Evolutionary conservation across 2,329 filamentous ascomycete genomes (phyloP).

Genomic region (Ophiostoma sp.): DNA sequence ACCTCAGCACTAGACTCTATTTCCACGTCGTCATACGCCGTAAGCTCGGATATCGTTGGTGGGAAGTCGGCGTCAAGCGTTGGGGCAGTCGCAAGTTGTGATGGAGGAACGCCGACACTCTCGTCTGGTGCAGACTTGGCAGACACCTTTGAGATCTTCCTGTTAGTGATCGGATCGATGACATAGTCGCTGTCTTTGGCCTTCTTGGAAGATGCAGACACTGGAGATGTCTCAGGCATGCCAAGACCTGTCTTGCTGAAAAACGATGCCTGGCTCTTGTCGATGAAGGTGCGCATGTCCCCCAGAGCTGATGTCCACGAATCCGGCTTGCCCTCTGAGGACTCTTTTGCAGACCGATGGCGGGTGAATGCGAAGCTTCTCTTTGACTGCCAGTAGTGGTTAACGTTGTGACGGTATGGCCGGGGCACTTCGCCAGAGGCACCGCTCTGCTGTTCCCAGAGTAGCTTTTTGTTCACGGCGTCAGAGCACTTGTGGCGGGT

Average conservation of each 20-base stretch:
- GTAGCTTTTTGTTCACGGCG: constrained; percentile 39
- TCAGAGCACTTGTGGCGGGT: constrained; percentile 45
- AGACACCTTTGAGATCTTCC: constrained; percentile 39
- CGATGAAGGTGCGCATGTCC: constrained; percentile 35
- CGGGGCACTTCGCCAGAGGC: constrained; percentile 34
- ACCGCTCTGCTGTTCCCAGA: constrained; percentile 43
- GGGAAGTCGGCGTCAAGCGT: constrained; percentile 18
- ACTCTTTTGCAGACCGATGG: constrained; percentile 31
- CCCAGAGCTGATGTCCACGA: constrained; percentile 33
- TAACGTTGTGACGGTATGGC: constrained; percentile 37
- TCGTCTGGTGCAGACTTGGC: constrained; percentile 26
- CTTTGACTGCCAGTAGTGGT: constrained; percentile 37
- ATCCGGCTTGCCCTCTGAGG: constrained; percentile 30
- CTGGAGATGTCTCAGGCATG: constrained; percentile 16
- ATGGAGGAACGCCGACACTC: constrained; percentile 29
- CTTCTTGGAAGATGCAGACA: constrained; percentile 14
- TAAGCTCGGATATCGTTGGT: constrained; percentile 32
- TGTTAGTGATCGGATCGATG: constrained; percentile 57
- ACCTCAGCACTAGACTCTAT: constrained; percentile 17
- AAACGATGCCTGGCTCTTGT: constrained; percentile 25
- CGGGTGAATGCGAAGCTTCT: constrained; percentile 26
- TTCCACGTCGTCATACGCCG: constrained; percentile 31
- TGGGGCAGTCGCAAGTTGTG: constrained; percentile 9
- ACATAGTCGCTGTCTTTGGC: constrained; percentile 34
- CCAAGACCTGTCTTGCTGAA: constrained; percentile 17